Evolutionary conservation across 1,139 yeast genomes (phyloP).

Genomic region (Suhomyces choctaworum): DNA sequence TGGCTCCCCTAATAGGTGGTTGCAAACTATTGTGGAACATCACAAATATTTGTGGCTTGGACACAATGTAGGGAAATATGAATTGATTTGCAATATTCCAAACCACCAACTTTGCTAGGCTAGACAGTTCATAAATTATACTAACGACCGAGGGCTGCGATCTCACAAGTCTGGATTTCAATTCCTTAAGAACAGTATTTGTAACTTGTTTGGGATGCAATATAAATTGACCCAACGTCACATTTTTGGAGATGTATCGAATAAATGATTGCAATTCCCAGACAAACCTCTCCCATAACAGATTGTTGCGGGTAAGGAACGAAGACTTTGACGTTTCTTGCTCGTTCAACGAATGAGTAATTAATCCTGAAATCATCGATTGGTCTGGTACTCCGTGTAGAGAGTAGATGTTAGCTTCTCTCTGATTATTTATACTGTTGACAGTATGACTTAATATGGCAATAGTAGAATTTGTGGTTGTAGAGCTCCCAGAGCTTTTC

Average conservation of each 20-base stretch:
- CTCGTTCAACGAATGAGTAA: too few species aligned
- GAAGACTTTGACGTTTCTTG: too few species aligned
- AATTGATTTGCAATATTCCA: conserved; percentile 23
- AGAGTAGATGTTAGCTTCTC: too few species aligned
- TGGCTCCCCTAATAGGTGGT: conserved; percentile 1
- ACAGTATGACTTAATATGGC: too few species aligned
- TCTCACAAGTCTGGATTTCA: conserved; percentile 9
- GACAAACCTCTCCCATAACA: too few species aligned
- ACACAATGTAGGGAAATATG: conserved; percentile 11
- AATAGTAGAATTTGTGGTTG: too few species aligned
- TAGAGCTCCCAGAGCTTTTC: too few species aligned
- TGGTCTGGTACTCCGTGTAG: too few species aligned
- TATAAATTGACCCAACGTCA: conserved; percentile 2
- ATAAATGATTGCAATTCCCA: too few species aligned
- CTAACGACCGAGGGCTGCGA: conserved; percentile 8
- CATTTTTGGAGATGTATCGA: conserved; percentile 4
- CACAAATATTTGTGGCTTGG: conserved; percentile 1
- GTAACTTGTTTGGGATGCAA: conserved; percentile 6
- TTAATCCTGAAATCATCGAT: too few species aligned
- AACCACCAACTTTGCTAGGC: conserved; percentile 14
- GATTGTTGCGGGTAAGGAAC: too few species aligned
- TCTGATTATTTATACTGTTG: too few species aligned
- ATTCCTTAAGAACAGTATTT: conserved; percentile 3
- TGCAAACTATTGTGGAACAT: not conserved
- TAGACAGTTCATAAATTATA: conserved; percentile 8